These are phyloP conservation scores for Sutorius australiensis DNA, from an alignment of 768 basidiomycete genomes.

Conservation along the genomic window DNA sequence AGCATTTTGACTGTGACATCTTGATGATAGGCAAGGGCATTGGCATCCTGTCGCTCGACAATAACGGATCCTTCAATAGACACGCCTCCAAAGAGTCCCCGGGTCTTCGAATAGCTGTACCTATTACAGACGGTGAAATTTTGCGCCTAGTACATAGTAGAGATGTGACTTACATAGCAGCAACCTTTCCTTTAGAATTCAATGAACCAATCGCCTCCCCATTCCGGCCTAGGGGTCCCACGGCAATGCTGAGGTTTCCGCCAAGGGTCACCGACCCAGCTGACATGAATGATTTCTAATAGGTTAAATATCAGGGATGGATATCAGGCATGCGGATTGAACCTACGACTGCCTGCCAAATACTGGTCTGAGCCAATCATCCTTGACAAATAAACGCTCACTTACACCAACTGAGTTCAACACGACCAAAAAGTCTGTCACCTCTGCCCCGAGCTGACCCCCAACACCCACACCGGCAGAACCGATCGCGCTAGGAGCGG, in stretches of 20 bases:
- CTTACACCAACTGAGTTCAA: constrained; percentile 77
- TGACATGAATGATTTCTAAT: constrained; percentile 85
- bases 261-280: constrained; percentile 88
- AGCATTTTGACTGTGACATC: constrained; percentile 76
- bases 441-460: constrained; percentile 75
- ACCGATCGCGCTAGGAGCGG: constrained; percentile 91
- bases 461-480: constrained; percentile 89
- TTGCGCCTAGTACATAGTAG: background rate
- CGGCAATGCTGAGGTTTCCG: constrained; percentile 83
- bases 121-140: constrained; percentile 32
- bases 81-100: constrained; percentile 90
- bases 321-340: background rate
- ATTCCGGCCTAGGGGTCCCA: constrained; percentile 91
- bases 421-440: constrained; percentile 89
- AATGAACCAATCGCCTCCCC: constrained; percentile 85
- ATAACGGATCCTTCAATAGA: constrained; percentile 89
- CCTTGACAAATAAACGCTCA: background rate
- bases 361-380: constrained; percentile 3
- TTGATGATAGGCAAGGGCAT: constrained; percentile 71
- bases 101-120: constrained; percentile 90
- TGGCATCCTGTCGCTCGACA: constrained; percentile 91
- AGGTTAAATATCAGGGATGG: constrained; percentile 6
- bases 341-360: constrained; percentile 58
- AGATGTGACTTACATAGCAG: constrained; percentile 68
- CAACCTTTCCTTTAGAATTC: constrained; percentile 80